A percentile compares a stretch with the other conserved stretches of the same genome.
Evolutionary conservation across 352 stramenopile species (phyloP).

Genomic region (Phytophthora sp.): DNA sequence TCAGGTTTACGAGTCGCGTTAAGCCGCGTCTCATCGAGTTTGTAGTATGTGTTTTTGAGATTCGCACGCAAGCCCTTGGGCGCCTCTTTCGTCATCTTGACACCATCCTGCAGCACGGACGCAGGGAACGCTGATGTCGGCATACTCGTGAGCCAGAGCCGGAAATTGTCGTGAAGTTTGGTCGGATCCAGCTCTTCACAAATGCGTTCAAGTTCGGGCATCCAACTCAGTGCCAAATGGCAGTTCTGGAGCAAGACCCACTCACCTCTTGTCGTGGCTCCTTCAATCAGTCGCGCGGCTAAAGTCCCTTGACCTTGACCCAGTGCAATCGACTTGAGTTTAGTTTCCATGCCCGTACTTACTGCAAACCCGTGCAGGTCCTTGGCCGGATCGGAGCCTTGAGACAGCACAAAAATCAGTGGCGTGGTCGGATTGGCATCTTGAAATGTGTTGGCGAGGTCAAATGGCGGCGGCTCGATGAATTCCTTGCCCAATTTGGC

Average conservation of each 20-base stretch:
- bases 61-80: conserved; percentile 94
- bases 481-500: conserved; percentile 88
- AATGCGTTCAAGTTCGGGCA: conserved; percentile 94
- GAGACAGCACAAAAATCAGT: conserved; percentile 94
- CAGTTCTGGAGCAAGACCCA: conserved; percentile 97
- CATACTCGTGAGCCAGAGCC: conserved; percentile 95
- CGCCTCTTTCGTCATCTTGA: conserved; percentile 98
- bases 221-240: conserved; percentile 95
- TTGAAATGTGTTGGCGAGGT: conserved; percentile 92
- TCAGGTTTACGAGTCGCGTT: conserved; percentile 88
- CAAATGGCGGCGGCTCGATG: conserved; percentile 92
- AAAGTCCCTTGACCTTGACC: conserved; percentile 94
- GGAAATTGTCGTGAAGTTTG: conserved; percentile 93
- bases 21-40: conserved; percentile 90
- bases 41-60: conserved; percentile 96
- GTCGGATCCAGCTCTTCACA: conserved; percentile 90
- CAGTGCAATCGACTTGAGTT: conserved; percentile 93
- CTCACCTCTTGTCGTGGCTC: conserved; percentile 88
- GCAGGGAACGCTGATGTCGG: conserved; percentile 88
- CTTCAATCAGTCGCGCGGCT: conserved; percentile 91
- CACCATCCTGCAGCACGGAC: conserved; percentile 94
- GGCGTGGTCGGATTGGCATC: conserved; percentile 90
- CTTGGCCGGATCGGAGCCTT: conserved; percentile 93
- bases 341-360: conserved; percentile 83
- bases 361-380: conserved; percentile 92